Evolutionary conservation across 805 yeast species (phyloP).

Genomic region (Maudiozyma barnettii): DNA sequence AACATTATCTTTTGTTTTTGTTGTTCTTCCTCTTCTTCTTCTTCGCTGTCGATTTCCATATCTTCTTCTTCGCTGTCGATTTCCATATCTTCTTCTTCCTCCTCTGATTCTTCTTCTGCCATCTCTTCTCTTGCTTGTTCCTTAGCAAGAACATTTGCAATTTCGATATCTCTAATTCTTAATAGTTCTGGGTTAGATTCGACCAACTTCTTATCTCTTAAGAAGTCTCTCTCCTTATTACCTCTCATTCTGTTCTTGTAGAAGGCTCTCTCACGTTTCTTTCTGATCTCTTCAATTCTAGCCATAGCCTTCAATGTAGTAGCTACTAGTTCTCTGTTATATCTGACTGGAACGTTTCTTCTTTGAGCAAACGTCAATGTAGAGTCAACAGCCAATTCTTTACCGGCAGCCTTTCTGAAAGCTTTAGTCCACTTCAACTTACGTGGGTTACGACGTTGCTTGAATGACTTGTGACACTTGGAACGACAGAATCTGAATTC

Average conservation of each 20-base stretch:
- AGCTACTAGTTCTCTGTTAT: constrained; percentile 91
- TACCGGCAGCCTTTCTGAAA: constrained; percentile 97
- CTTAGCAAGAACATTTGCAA: constrained; percentile 66
- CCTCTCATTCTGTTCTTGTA: constrained; percentile 99
- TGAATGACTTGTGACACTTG: constrained; percentile 94
- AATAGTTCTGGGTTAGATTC: constrained; percentile 82
- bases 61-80: constrained; percentile 40
- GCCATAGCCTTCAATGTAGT: constrained; percentile 93
- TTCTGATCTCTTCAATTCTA: constrained; percentile 91
- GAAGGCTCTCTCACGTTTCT: constrained; percentile 95
- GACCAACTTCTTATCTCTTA: constrained; percentile 78
- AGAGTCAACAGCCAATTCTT: constrained; percentile 94
- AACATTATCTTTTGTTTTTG: constrained; percentile 54
- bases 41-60: constrained; percentile 41
- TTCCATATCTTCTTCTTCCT: constrained; percentile 40
- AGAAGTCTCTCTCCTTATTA: constrained; percentile 78
- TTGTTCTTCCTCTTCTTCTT: constrained; percentile 40
- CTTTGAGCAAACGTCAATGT: constrained; percentile 94
- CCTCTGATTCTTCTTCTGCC: constrained; percentile 33
- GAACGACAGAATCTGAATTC: constrained; percentile 97
- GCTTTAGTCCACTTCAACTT: constrained; percentile 98
- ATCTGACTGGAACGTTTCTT: constrained; percentile 96
- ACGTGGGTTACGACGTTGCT: constrained; percentile 97
- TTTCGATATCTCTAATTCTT: constrained; percentile 87
- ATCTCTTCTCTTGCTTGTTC: constrained; percentile 49